Evolutionary conservation across 495 filamentous ascomycete species (phyloP), one percentile per base, ranked within the genome.

Genomic region (Podospora anserina): DNA sequence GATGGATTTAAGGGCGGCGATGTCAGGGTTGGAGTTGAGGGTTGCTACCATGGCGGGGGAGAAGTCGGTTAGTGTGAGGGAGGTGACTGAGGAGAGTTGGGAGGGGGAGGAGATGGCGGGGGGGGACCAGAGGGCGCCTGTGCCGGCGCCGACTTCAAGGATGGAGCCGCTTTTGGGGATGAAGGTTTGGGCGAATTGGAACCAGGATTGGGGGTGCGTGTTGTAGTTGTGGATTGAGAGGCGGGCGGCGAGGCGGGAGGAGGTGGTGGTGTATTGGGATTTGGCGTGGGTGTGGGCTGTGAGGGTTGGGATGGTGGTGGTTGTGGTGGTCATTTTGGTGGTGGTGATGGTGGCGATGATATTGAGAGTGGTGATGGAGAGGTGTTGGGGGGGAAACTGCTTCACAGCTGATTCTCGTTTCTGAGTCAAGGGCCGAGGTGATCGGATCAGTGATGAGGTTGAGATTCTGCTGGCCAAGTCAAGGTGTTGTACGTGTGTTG

Each of bases 81-180:
- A 54, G 60, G 61, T 49, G 44, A 28, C 39, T 0, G 58, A 19
- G 15, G 44, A 3, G 39, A 68, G 4, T 20, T 20, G 5, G 16
- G 20, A 28, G 59, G 59, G n/a, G 59, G 66, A 39, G 60, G 39
- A 26, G 60, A 53, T 39, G 39, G 7, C 39, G 5, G 1, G 23
- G 23, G 23, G 23, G 23, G 66, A 28, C 66, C 66, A 68, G 34
- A 68, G 66, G 59, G 61, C 58, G 26, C 66, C 66, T 5, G 66
- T 68, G 44, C 66, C 66, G 59, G 66, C 66, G 49, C 66, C 66
- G 4, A 68, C 59, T 30, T 68, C 66, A 60, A 68, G 66, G 60
- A 68, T 54, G 60, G 16, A 9, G 60, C 66, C 66, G 3, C 1
- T 2, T 19, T 61, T 68, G 26, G 66, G 66, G 60, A 68, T 60